Percentiles rank a stretch among this genome's conserved stretches.
These are phyloP conservation scores for Talaromyces verruculosus DNA, from an alignment of 2,329 filamentous ascomycete species.

Conservation along the genomic window DNA sequence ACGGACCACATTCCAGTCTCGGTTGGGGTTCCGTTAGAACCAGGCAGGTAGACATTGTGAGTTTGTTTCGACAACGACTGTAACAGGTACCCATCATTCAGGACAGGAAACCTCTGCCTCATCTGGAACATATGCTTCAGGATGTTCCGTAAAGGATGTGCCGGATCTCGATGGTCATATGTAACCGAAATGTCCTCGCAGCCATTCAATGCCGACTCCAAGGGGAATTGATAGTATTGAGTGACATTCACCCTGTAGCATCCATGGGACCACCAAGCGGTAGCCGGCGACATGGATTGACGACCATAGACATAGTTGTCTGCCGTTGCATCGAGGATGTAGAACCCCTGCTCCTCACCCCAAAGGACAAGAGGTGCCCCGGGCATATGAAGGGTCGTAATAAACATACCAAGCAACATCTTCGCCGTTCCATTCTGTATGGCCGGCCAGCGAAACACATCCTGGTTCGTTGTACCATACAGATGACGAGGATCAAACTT, in stretches of 20 bases:
- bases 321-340: slow-evolving; percentile 63
- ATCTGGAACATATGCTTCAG: slow-evolving; percentile 64
- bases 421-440: slow-evolving; percentile 58
- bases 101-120: slow-evolving; percentile 55
- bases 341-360: slow-evolving; percentile 67
- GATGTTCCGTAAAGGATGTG: slow-evolving; percentile 61
- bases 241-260: slow-evolving; percentile 59
- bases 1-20: slow-evolving; percentile 64
- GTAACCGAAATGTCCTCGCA: slow-evolving; percentile 59
- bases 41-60: slow-evolving; percentile 51
- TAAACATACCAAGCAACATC: slow-evolving; percentile 58
- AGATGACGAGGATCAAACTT: slow-evolving; percentile 64
- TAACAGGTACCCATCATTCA: slow-evolving; percentile 61
- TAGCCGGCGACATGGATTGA: slow-evolving; percentile 60
- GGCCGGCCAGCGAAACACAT: slow-evolving; percentile 65
- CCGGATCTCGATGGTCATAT: slow-evolving; percentile 63
- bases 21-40: slow-evolving; percentile 54
- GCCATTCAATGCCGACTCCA: slow-evolving; percentile 54
- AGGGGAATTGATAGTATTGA: slow-evolving; percentile 60
- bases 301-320: slow-evolving; percentile 66
- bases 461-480: slow-evolving; percentile 65
- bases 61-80: slow-evolving; percentile 59
- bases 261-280: slow-evolving; percentile 65
- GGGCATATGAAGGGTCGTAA: slow-evolving; percentile 60
- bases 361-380: slow-evolving; percentile 62